These are phyloP conservation scores for Aspergillus hancockii DNA, from an alignment of 495 filamentous ascomycete genomes.

Conservation along the genomic window DNA sequence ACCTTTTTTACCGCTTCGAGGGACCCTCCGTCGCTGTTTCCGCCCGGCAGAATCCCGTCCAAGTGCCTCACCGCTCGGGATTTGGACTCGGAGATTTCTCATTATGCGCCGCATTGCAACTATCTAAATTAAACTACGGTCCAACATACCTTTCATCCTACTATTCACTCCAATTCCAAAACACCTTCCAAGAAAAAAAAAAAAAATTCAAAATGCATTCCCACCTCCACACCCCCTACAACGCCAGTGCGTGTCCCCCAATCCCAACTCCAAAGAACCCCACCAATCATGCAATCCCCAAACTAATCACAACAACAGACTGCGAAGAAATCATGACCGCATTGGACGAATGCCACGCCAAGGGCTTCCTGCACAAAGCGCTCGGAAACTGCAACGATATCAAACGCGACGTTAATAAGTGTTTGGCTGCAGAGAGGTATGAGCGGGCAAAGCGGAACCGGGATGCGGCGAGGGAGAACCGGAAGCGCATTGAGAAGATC, in stretches of 20 bases:
- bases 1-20: constrained; percentile 18
- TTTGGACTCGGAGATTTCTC: constrained; percentile 14
- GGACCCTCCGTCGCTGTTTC: constrained; percentile 24
- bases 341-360: constrained; percentile 93
- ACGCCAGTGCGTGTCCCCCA: constrained; percentile 61
- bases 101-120: background rate
- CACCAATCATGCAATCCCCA: constrained; percentile 3
- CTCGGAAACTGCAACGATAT: constrained; percentile 86
- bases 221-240: constrained; percentile 89
- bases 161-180: background rate
- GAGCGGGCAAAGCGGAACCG: constrained; percentile 78
- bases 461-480: constrained; percentile 66
- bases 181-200: background rate
- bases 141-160: background rate
- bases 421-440: constrained; percentile 74
- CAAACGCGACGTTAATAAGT: constrained; percentile 79
- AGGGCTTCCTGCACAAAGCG: constrained; percentile 85
- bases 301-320: constrained; percentile 48
- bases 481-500: constrained; percentile 63
- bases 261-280: background rate
- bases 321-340: constrained; percentile 92
- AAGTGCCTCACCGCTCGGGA: constrained; percentile 32
- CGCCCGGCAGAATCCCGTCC: constrained; percentile 38
- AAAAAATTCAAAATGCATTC: constrained; percentile 77
- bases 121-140: background rate